Evolutionary conservation across 192 early-diverging fungal genomes (phyloP).

Genomic region (Spizellomyces sp.): DNA sequence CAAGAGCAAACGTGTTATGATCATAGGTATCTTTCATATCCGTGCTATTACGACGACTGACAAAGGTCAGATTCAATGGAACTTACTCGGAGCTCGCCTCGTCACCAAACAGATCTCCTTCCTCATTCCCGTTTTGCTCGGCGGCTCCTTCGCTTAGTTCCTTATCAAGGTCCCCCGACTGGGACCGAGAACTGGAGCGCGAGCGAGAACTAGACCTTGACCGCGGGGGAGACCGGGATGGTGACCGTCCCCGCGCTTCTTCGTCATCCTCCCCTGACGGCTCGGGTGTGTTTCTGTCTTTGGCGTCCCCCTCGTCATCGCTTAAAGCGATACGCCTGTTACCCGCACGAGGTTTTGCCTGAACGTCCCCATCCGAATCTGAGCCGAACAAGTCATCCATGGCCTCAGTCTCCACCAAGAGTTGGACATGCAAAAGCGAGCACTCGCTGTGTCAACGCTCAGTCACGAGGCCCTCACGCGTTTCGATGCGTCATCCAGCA

Average conservation of each 20-base stretch:
- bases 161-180: not conserved
- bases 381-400: constrained; percentile 22
- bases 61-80: not conserved
- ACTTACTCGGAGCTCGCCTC: constrained; percentile 27
- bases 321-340: not conserved
- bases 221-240: constrained; percentile 5
- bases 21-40: not conserved
- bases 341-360: not conserved
- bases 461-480: too few species aligned
- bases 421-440: too few species aligned
- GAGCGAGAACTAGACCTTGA: constrained; percentile 21
- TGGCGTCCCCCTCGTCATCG: not conserved
- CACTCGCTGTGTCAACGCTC: too few species aligned
- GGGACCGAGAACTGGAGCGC: constrained; percentile 5
- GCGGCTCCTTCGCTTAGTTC: not conserved
- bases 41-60: not conserved
- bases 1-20: not conserved
- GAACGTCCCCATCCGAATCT: constrained; percentile 9
- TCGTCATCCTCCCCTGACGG: not conserved
- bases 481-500: too few species aligned
- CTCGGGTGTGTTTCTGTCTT: not conserved
- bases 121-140: constrained; percentile 11
- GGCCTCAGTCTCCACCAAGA: not conserved
- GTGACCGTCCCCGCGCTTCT: not conserved
- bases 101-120: constrained; percentile 42